Base-by-base conservation (phyloP, 2,329 filamentous ascomycete genomes). In the Cercospora zeina region DNA sequence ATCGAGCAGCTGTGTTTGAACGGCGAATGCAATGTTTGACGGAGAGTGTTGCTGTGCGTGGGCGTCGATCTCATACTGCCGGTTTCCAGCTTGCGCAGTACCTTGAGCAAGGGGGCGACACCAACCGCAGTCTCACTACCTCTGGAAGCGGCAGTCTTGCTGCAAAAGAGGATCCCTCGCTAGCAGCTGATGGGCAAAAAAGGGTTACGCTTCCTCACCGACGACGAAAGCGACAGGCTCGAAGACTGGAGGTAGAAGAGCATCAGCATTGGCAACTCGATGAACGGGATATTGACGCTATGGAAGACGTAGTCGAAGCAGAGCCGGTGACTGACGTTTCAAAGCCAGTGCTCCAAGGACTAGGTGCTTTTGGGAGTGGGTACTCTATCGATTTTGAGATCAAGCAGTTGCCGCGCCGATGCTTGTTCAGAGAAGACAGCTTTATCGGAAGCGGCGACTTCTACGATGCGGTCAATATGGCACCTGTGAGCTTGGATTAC, bases 381-480 rank as follows among this genome's bases (percentile, higher is more conserved):
- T 86, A 85, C 66, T 73, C 83, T 1, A 76, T 77, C 10, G 80
- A 82, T 64, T 87, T 87, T 62, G 81, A 82, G 56, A 72, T 85
- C 8, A 70, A 70, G 4, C 80, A 82, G 24, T 71, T 87, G 7
- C 75, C 74, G 8, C 64, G 76, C 6, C 83, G 81, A 1, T 84
- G 81, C 0, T 85, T 80, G 67, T 87, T 86, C 64, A 81, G 84
- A 63, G 73, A 79, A 47, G 78, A 76, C 50, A 85, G 83, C 4
- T 83, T 87, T 62, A 76, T 87, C 61, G 85, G 85, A 30, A 83
- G 83, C 66, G 83, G 82, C 2, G 80, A 82, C 27, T 79, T 87
- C 51, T 70, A 73, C 14, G 77, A 76, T 36, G 79, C 79, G 36
- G 66, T 87, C 4, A 65, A 73, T 10, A 16, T 82, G 10, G 54